Conservation (phyloP, 805 yeast genomes). For the Pichia membranifaciens region DNA sequence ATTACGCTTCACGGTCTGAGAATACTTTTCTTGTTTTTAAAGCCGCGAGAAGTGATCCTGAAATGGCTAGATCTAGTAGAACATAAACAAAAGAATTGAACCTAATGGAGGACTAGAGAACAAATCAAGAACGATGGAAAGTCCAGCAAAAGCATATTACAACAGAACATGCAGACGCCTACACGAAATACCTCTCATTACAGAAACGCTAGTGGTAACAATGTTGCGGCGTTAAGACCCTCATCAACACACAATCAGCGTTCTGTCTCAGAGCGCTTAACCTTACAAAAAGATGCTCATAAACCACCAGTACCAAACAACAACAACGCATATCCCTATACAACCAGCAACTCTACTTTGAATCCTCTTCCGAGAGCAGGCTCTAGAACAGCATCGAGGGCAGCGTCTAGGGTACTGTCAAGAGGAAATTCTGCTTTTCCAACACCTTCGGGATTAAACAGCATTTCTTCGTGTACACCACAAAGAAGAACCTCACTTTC, state of each 20-base stretch:
- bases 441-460: constrained; percentile 2
- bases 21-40: not conserved
- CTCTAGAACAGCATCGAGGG: constrained; percentile 2
- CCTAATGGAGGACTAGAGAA: too few relatives aligned
- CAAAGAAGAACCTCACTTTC: constrained; percentile 2
- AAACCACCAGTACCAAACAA: not conserved
- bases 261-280: not conserved
- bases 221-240: not conserved
- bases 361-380: not conserved
- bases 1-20: not conserved
- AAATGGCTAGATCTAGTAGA: too few relatives aligned
- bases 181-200: not conserved
- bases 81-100: not conserved
- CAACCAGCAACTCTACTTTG: not conserved
- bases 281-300: not conserved
- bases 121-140: not conserved
- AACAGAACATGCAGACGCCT: constrained; percentile 4
- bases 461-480: constrained; percentile 1
- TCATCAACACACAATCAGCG: constrained; percentile 1
- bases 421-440: not conserved
- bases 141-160: not conserved
- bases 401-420: constrained; percentile 1
- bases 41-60: not conserved
- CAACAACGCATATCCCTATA: not conserved
- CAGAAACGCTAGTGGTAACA: not conserved